Evolutionary conservation across 2,329 filamentous ascomycete species (phyloP).

Genomic region (Alternaria arborescens): DNA sequence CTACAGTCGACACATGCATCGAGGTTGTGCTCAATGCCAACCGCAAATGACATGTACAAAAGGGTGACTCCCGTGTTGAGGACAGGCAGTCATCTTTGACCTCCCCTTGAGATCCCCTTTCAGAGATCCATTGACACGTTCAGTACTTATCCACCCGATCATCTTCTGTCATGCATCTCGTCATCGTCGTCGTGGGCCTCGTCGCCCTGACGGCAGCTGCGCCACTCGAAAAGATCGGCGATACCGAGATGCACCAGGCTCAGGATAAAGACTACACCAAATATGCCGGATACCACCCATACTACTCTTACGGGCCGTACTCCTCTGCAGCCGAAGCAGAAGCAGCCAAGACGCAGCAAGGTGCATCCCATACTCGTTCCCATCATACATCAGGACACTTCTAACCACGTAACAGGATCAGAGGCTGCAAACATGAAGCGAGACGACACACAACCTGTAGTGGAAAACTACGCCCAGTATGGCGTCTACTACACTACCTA

Average conservation of each 20-base stretch:
- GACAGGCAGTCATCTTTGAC: not conserved
- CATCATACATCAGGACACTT: fast-evolving
- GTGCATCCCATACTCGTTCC: not conserved
- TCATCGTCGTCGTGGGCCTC: constrained; percentile 21
- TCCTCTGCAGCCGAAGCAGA: not conserved
- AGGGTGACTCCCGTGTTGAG: constrained; percentile 2
- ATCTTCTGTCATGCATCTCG: constrained; percentile 24
- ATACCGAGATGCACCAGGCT: not conserved
- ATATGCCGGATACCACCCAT: constrained; percentile 15
- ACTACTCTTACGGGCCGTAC: constrained; percentile 15
- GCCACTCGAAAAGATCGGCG: constrained; percentile 18
- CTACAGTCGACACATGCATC: not conserved
- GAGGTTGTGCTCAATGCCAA: not conserved
- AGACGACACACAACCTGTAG: not conserved
- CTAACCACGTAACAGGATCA: not conserved
- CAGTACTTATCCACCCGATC: not conserved
- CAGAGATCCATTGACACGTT: not conserved
- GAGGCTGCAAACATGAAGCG: not conserved
- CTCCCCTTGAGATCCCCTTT: not conserved
- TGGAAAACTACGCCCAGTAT: not conserved
- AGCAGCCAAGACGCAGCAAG: not conserved
- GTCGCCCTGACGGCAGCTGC: constrained; percentile 9
- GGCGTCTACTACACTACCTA: constrained; percentile 2
- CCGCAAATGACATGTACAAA: constrained; percentile 15
- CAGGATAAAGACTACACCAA: constrained; percentile 11